A percentile compares a stretch with the other conserved stretches of the same genome.
These are phyloP conservation scores for Pseudotsuga menziesii DNA, from an alignment of 75 land plant species.

Conservation along the genomic window DNA sequence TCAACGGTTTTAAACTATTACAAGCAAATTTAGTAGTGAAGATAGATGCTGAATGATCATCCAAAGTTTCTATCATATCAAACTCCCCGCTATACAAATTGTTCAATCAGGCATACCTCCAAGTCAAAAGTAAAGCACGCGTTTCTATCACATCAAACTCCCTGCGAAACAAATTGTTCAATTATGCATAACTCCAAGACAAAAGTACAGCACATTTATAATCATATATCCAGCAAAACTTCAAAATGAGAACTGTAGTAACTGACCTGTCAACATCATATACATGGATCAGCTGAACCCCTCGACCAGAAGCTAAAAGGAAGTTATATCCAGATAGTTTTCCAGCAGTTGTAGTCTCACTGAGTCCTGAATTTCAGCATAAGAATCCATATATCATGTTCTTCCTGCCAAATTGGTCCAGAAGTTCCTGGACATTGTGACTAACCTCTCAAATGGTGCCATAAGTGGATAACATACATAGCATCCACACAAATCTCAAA, in stretches of 20 bases:
- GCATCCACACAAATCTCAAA: no score
- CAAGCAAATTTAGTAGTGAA: constrained; percentile 50
- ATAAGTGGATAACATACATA: background rate
- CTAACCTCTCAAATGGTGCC: constrained; percentile 24
- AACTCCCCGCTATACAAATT: constrained; percentile 41
- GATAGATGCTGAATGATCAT: constrained; percentile 72
- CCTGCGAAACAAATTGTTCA: constrained; percentile 29
- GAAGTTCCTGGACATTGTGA: constrained; percentile 21
- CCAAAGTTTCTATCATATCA: constrained; percentile 58
- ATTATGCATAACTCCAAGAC: background rate
- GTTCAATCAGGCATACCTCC: constrained; percentile 4
- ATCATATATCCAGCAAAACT: background rate
- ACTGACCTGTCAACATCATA: constrained; percentile 61
- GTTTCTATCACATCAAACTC: constrained; percentile 55
- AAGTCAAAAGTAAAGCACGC: background rate
- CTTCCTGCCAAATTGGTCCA: constrained; percentile 42
- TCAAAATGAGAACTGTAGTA: background rate
- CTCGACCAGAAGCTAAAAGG: constrained; percentile 69
- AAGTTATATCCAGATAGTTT: constrained; percentile 12
- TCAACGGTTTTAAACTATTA: constrained; percentile 49
- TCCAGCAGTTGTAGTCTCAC: constrained; percentile 8
- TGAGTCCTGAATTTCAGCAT: constrained; percentile 45
- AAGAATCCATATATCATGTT: constrained; percentile 68
- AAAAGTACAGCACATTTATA: background rate
- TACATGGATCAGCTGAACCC: constrained; percentile 61